Base-by-base conservation (phyloP, 2,329 filamentous ascomycete species). In the Colletotrichum sojae region DNA sequence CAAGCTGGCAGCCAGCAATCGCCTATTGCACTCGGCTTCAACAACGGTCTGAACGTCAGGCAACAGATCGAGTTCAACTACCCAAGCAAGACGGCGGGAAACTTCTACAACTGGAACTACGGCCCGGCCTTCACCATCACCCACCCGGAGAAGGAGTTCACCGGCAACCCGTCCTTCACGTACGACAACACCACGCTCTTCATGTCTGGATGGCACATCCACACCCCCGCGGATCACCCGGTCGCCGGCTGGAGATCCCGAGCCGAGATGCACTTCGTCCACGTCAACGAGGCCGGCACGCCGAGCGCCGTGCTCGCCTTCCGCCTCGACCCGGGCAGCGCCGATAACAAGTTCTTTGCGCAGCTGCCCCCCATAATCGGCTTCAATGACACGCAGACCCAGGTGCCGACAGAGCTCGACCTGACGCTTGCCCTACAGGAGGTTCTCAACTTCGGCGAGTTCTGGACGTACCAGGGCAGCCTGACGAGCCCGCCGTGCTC, bases 1-100 rank as follows among this genome's bases (percentile, higher is more conserved):
- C 84, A 86, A 70, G 83, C 80, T 15, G 84, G 85, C 40, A 85
- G 82, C 1, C 81, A 84, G 63, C 85, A 87, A 73, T 83, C 83
- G 0, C 85, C 85, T 6, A 86, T 87, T 57, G 76, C 79, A 1
- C 79, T 87, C 20, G 76, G 73, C 12, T 75, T 82, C 39, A 73
- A 75, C 39, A 76, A 82, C 65, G 83, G 83, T 5, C 76, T 84
- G 4, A 79, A 82, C 2, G 70, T 73, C 18, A 76, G 75, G 36
- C 83, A 85, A 72, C 74, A 74, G 1, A 80, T 82, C 8, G 73
- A 55, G 16, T 86, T 86, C 75, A 76, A 81, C 72, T 85, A 84
- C 74, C 72, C 75, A 4, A 65, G 72, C 61, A 69, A 75, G 18
- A 72, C 79, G 4, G 57, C 72, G 1, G 84, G 84, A 1, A 77